These are phyloP conservation scores for Aspergillus clavatus DNA, from an alignment of 2,329 filamentous ascomycete genomes.

Conservation along the genomic window DNA sequence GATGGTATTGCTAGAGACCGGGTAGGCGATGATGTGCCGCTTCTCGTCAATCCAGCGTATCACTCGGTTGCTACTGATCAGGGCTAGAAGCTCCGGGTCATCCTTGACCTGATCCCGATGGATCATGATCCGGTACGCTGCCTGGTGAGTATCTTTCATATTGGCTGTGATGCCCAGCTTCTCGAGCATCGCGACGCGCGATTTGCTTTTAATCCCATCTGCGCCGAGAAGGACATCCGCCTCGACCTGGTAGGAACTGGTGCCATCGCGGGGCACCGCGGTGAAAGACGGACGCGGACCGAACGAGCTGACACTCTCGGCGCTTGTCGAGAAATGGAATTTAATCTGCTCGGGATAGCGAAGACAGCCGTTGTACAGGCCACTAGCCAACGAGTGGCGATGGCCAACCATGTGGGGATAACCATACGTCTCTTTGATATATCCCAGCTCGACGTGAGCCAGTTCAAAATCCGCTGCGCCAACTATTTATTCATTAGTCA, in stretches of 20 bases:
- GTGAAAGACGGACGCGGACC: slow-evolving; percentile 57
- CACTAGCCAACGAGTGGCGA: slow-evolving; percentile 64
- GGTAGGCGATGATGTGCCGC: slow-evolving; percentile 64
- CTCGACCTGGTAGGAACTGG: slow-evolving; percentile 44
- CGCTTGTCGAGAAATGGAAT: slow-evolving; percentile 62
- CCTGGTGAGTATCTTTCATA: slow-evolving; percentile 48
- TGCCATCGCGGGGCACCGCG: slow-evolving; percentile 52
- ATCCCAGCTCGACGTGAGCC: slow-evolving; percentile 63
- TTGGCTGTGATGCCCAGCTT: slow-evolving; percentile 35
- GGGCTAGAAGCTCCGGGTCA: slow-evolving; percentile 49
- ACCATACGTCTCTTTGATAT: slow-evolving; percentile 63
- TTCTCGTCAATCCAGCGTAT: slow-evolving; percentile 63
- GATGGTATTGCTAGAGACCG: slow-evolving; percentile 57
- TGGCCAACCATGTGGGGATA: slow-evolving; percentile 80
- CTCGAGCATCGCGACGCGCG: slow-evolving; percentile 41
- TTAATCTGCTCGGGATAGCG: slow-evolving; percentile 57
- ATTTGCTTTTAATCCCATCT: slow-evolving; percentile 51
- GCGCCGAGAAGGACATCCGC: slow-evolving; percentile 51
- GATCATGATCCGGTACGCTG: slow-evolving; percentile 53
- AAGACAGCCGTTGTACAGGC: slow-evolving; percentile 66
- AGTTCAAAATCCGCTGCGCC: slow-evolving; percentile 66
- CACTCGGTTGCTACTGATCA: slow-evolving; percentile 55
- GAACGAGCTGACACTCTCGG: slow-evolving; percentile 57
- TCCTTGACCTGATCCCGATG: slow-evolving; percentile 42
- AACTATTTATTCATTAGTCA: too few species aligned